Conservation (phyloP, 2,329 filamentous ascomycete species). For the Aspergillus luchuensis region DNA sequence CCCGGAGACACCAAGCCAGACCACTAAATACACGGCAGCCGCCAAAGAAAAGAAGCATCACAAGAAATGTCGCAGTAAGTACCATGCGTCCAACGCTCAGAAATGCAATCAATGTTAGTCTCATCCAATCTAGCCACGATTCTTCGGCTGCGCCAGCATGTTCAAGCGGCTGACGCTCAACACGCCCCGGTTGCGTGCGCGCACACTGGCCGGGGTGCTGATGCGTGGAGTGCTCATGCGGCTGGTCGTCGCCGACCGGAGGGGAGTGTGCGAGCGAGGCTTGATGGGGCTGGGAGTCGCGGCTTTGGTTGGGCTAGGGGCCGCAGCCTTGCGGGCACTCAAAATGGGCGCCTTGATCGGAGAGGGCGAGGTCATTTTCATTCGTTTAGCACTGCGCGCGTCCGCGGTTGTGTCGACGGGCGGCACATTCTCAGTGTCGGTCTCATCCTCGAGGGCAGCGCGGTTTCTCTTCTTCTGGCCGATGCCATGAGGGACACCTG, state of each 20-base stretch:
- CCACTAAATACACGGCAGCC: neutral
- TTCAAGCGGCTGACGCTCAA: constrained; percentile 52
- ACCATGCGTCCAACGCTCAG: constrained; percentile 11
- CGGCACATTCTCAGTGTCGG: constrained; percentile 37
- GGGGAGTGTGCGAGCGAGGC: constrained; percentile 35
- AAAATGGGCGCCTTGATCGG: constrained; percentile 15
- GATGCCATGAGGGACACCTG: constrained; percentile 41
- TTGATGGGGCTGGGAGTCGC: constrained; percentile 39
- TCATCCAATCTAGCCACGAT: constrained; percentile 29
- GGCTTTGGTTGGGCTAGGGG: constrained; percentile 1
- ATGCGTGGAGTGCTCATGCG: constrained; percentile 27
- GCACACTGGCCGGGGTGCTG: constrained; percentile 35
- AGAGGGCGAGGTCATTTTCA: constrained; percentile 36
- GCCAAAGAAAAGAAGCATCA: constrained; percentile 5
- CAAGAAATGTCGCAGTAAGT: constrained; percentile 4
- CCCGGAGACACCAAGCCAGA: neutral
- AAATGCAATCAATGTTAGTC: constrained; percentile 12
- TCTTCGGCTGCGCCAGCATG: constrained; percentile 51
- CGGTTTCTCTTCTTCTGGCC: constrained; percentile 45
- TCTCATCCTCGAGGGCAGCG: constrained; percentile 34
- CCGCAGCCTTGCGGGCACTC: neutral
- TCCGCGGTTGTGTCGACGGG: constrained; percentile 26
- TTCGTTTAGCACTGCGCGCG: constrained; percentile 38
- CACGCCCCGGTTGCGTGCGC: constrained; percentile 32
- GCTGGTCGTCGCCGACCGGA: constrained; percentile 24